These are phyloP conservation scores for Calonectria pseudoturangicola DNA, from an alignment of 2,329 filamentous ascomycete species.

Conservation along the genomic window DNA sequence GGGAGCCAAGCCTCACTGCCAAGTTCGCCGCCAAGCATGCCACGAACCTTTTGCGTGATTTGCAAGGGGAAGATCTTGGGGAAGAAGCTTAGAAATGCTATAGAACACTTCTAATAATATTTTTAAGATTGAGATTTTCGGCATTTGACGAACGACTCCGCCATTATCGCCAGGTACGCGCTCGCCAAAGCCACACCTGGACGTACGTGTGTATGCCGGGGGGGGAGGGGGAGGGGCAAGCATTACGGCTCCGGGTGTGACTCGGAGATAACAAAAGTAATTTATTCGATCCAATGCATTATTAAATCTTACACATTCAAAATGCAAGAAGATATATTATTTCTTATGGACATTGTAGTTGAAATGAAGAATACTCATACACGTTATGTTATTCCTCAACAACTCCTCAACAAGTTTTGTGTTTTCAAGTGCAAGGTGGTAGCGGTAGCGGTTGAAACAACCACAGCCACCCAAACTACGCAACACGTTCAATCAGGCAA, in stretches of 20 bases:
- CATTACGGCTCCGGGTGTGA: not conserved
- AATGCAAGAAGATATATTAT: not conserved
- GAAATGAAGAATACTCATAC: not conserved
- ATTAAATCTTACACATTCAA: not conserved
- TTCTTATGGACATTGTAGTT: not conserved
- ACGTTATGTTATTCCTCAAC: not conserved
- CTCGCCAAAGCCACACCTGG: not conserved
- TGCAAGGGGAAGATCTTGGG: conserved; percentile 22
- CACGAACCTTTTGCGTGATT: conserved; percentile 15
- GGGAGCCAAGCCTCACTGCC: conserved; percentile 11
- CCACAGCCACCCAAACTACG: not conserved
- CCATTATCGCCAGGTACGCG: not conserved
- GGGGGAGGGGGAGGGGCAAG: not conserved
- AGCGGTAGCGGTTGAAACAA: not conserved
- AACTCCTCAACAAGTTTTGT: not conserved
- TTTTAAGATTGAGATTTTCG: conserved; percentile 15
- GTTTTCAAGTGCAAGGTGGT: not conserved
- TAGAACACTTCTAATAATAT: conserved; percentile 20
- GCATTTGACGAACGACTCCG: conserved; percentile 10
- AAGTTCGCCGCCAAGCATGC: not conserved
- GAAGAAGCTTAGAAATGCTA: not conserved
- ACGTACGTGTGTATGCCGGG: not conserved
- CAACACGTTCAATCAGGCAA: not conserved
- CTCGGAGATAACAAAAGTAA: not conserved
- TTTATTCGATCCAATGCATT: not conserved